Base-by-base conservation (phyloP, 495 filamentous ascomycete genomes). In the Talaromyces borbonicus region DNA sequence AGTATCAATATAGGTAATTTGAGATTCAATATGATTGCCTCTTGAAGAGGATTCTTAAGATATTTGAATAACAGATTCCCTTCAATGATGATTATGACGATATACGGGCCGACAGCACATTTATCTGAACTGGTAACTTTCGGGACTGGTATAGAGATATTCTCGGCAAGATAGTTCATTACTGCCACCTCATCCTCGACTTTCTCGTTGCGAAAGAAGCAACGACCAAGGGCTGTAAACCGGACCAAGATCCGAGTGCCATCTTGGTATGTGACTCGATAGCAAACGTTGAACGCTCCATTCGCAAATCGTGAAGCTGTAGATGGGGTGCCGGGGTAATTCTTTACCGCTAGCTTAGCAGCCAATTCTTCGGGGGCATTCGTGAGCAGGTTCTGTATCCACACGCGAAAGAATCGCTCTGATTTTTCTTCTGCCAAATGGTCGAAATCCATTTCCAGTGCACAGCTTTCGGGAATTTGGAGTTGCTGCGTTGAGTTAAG, bases 61-160 rank as follows among this genome's bases (percentile, higher is more conserved):
- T 49, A 54, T 27, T 37, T 20, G 9, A 29, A 43, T 23, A 60
- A 44, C 22, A 41, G 36, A 3, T 47, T 38, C 41, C 68, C 58
- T 33, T 66, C 55, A 35, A 73, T 42, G 46, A 65, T 67, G 14
- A 60, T 52, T 57, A 71, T 69, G 35, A 76, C 68, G 40, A 73
- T 68, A 50, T 69, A 74, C 1, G 67, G 67, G 4, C 71, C 66
- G 27, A 68, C 33, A 2, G 53, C 51, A 20, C 53, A 54, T 7
- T 52, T 58, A 1, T 55, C 58, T 20, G 26, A 50, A n/a, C 60
- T 56, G 5, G 65, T 57, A 9, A 71, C 52, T 20, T 53, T 54
- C 6, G 67, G 66, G 56, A 61, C 57, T 9, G 62, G 66, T 14
- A 71, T 56, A 5, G 46, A 11, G 8, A 60, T 67, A 27, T 61